Evolutionary conservation across 306 rosid species (phyloP), one percentile per base, ranked within the genome.

Genomic region (Notholithocarpus densiflorus): DNA sequence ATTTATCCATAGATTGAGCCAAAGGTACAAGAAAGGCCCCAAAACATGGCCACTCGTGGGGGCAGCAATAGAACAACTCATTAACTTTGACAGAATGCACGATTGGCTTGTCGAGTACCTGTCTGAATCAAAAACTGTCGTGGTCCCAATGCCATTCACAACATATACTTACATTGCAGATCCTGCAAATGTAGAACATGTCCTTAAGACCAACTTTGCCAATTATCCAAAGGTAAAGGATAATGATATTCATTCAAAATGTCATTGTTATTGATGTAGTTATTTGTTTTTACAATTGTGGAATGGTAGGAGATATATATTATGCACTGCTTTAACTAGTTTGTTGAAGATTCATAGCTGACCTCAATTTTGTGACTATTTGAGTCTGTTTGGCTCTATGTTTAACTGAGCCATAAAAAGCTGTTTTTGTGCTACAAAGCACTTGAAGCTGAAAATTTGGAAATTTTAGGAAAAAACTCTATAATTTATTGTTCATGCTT

Each of bases 21-120:
- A 91, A 57, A 87, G 92, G 82, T 86, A 88, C 69, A 88, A 83
- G 68, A 91, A 82, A 66, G 97, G 94, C 31, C 97, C 98, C 21
- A 94, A 88, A 84, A 91, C 97, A 11, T 94, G 98, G 98, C 97
- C 98, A 0, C 48, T 92, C 7, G 85, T 94, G 3, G 98, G 98
- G 75, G 97, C 98, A 68, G 91, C 92, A 18, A 83, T 94, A 5
- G 97, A 94, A 56, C 97, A 92, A 82, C 52, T 92, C 6, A 69
- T 84, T 60, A 89, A 94, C 89, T 92, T 89, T 81, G 89, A 91
- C 48, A 81, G 89, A 60, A 94, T 94, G 97, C 98, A 94, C 11
- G 98, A 92, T 78, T 94, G 98, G 97, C 87, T 92, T 19, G 91
- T 88, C 18, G 55, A 77, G 1, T 92, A 94, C 82, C 83, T 94